Percentiles rank a stretch among this genome's conserved stretches.
Conservation (phyloP, 768 basidiomycete genomes). For the Vararia minispora region DNA sequence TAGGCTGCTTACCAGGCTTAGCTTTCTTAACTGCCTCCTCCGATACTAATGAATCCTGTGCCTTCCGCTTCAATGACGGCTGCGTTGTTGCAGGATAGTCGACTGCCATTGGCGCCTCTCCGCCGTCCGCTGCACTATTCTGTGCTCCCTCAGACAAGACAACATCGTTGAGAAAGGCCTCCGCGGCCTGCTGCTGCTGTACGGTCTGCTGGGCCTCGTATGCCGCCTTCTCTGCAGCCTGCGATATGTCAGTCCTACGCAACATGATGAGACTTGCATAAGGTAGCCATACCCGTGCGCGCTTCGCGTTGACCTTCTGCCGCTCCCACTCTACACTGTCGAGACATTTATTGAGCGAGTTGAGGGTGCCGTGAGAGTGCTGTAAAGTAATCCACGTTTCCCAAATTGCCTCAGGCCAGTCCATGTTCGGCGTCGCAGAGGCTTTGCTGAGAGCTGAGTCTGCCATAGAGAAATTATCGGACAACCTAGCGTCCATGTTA, state of each 20-base stretch:
- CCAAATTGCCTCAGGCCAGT: conserved; percentile 95
- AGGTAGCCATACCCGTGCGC: conserved; percentile 44
- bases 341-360: conserved; percentile 50
- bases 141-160: conserved; percentile 10
- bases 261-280: not conserved
- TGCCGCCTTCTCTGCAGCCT: conserved; percentile 55
- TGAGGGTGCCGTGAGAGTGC: conserved; percentile 64
- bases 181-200: conserved; percentile 28
- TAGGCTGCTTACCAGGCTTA: conserved; percentile 37
- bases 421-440: conserved; percentile 61
- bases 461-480: conserved; percentile 34
- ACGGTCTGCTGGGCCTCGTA: conserved; percentile 38
- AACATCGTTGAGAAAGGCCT: conserved; percentile 22
- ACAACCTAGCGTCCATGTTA: not conserved
- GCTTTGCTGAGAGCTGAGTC: conserved; percentile 43
- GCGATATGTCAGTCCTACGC: not conserved
- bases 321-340: conserved; percentile 58
- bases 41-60: conserved; percentile 33
- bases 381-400: conserved; percentile 89
- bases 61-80: conserved; percentile 48
- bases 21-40: conserved; percentile 52
- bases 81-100: conserved; percentile 25
- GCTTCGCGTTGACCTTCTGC: conserved; percentile 45
- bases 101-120: conserved; percentile 30
- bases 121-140: conserved; percentile 7